These are phyloP conservation scores for Trifolium dubium DNA, from an alignment of 306 rosid species.

Conservation along the genomic window DNA sequence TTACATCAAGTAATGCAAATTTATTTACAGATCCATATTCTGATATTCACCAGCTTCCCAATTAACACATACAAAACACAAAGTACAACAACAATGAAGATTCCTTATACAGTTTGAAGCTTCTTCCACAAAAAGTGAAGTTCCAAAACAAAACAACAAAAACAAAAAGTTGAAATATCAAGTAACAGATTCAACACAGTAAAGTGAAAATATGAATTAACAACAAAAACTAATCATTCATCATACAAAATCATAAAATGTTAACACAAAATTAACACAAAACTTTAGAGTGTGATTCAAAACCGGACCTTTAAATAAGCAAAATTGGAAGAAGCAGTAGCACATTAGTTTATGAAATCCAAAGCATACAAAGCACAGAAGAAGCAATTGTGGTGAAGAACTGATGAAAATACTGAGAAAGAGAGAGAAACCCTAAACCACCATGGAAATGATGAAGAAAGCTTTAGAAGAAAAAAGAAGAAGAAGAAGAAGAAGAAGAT, in stretches of 20 bases:
- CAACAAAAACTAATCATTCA: constrained; percentile 12
- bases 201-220: background rate
- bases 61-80: constrained; percentile 20
- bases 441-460: constrained; percentile 30
- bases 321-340: background rate
- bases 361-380: constrained; percentile 2
- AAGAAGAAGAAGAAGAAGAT: constrained; percentile 42
- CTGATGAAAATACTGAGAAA: background rate
- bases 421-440: constrained; percentile 55
- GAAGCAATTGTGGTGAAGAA: constrained; percentile 26
- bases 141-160: constrained; percentile 19
- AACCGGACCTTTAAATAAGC: constrained; percentile 46
- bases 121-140: constrained; percentile 24
- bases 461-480: constrained; percentile 30
- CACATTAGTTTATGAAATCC: constrained; percentile 44
- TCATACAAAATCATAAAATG: too few relatives aligned
- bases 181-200: constrained; percentile 39
- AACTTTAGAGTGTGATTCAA: constrained; percentile 43
- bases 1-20: background rate
- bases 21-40: constrained; percentile 13
- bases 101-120: background rate
- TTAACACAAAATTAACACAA: too few relatives aligned
- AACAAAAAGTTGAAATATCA: constrained; percentile 22
- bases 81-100: background rate
- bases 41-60: too few relatives aligned